Percentiles rank a stretch among this genome's conserved stretches.
These are phyloP conservation scores for Fimicolochytrium jonesii DNA, from an alignment of 192 early-diverging fungal genomes.

Conservation along the genomic window DNA sequence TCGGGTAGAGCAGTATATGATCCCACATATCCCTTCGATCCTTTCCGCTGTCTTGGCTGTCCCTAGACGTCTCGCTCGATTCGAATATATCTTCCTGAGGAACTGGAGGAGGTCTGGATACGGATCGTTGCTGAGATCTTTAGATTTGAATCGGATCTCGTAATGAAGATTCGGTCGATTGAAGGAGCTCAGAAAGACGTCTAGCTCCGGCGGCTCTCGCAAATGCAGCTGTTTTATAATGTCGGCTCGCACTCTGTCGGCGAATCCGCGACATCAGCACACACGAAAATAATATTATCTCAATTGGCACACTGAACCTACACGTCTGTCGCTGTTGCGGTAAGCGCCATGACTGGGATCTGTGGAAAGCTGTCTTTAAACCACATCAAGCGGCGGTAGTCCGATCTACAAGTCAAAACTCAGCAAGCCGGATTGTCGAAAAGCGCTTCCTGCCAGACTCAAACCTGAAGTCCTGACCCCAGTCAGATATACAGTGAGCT, in stretches of 20 bases:
- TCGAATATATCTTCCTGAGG: conserved; percentile 22
- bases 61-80: conserved; percentile 13
- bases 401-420: too few species aligned
- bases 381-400: conserved; percentile 42
- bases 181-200: conserved; percentile 35
- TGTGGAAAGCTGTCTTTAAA: conserved; percentile 49
- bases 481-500: conserved; percentile 53
- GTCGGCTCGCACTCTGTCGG: conserved; percentile 35
- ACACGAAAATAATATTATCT: too few species aligned
- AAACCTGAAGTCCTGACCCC: conserved; percentile 48
- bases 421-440: too few species aligned
- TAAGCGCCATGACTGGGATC: conserved; percentile 70
- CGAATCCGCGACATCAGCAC: too few species aligned
- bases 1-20: conserved; percentile 49
- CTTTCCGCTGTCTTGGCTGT: conserved; percentile 8
- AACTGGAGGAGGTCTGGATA: conserved; percentile 30
- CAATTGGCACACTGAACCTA: conserved; percentile 11
- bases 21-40: conserved; percentile 37
- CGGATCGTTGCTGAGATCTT: conserved; percentile 26
- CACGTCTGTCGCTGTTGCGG: conserved; percentile 61
- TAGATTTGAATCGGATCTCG: conserved; percentile 41
- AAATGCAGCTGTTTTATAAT: conserved; percentile 39
- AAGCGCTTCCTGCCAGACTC: too few species aligned
- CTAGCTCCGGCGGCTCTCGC: conserved; percentile 2
- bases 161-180: conserved; percentile 47